Evolutionary conservation across 78 protist genomes (phyloP).

Genomic region (Dictyostelium intermedium): DNA sequence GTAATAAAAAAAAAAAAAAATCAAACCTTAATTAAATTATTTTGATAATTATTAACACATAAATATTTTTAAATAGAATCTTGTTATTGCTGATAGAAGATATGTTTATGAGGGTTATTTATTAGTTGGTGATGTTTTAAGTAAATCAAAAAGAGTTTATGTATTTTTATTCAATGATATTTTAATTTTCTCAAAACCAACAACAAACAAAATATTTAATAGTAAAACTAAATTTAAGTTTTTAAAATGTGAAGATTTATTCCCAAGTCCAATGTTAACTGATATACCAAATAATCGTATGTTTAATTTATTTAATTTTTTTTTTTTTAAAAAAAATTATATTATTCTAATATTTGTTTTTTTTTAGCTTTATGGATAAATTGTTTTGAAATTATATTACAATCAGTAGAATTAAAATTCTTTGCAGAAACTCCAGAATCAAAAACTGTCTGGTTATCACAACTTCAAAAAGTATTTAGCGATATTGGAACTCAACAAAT

Average conservation of each 20-base stretch:
- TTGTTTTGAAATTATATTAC: constrained; percentile 49
- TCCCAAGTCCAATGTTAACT: constrained; percentile 39
- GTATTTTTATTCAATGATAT: constrained; percentile 73
- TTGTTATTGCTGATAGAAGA: constrained; percentile 68
- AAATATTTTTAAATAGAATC: constrained; percentile 12
- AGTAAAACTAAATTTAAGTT: constrained; percentile 43
- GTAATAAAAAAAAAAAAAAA: not conserved
- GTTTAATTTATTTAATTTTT: no score
- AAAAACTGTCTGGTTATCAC: constrained; percentile 24
- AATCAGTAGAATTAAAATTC: constrained; percentile 28
- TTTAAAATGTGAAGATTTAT: constrained; percentile 66
- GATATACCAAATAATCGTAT: constrained; percentile 69
- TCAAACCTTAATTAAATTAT: not conserved
- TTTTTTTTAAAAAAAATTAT: not conserved
- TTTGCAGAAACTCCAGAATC: constrained; percentile 39
- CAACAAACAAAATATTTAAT: constrained; percentile 45
- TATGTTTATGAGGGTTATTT: constrained; percentile 68
- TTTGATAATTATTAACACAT: not conserved
- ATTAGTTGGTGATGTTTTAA: constrained; percentile 17
- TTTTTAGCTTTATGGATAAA: not conserved
- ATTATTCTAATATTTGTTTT: not conserved
- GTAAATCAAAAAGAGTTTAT: constrained; percentile 48
- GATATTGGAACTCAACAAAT: constrained; percentile 40
- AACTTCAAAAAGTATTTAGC: constrained; percentile 40
- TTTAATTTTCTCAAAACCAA: constrained; percentile 63